Evolutionary conservation across 441 rosid species (phyloP).

Genomic region (Gossypium aridum): DNA sequence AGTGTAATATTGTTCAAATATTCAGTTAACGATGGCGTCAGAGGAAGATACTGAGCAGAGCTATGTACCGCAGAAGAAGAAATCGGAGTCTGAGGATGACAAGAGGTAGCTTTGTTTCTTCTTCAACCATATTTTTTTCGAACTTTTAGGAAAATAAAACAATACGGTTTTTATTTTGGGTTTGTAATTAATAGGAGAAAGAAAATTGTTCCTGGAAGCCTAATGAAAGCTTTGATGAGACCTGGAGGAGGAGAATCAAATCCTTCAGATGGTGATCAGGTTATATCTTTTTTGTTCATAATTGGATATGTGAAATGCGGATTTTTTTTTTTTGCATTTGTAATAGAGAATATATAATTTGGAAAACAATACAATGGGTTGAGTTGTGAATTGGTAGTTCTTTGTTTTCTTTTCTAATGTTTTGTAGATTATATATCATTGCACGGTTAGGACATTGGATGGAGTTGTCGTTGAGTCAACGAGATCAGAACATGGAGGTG

Average conservation of each 20-base stretch:
- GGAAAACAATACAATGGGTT: neutral
- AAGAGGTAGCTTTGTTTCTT: slow-evolving; percentile 32
- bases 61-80: slow-evolving; percentile 36
- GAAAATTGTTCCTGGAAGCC: slow-evolving; percentile 82
- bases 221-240: slow-evolving; percentile 87
- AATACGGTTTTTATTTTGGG: neutral
- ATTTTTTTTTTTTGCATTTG: neutral
- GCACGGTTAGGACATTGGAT: slow-evolving; percentile 75
- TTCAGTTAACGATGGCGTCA: slow-evolving; percentile 30
- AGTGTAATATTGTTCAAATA: neutral
- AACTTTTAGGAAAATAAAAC: neutral
- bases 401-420: neutral
- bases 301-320: neutral
- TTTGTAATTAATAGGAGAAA: slow-evolving; percentile 48
- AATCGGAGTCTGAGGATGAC: slow-evolving; percentile 57
- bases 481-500: slow-evolving; percentile 78
- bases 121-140: neutral
- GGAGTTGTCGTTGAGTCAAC: slow-evolving; percentile 83
- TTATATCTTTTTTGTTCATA: slow-evolving; percentile 10
- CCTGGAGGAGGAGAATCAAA: slow-evolving; percentile 85
- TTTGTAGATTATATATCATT: slow-evolving; percentile 71
- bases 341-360: neutral
- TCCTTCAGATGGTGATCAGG: slow-evolving; percentile 96
- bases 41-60: slow-evolving; percentile 32
- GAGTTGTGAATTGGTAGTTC: neutral